A percentile compares a stretch with the other conserved stretches of the same genome.
Evolutionary conservation across 805 yeast genomes (phyloP).

Genomic region (Schwanniomyces vanrijiae): DNA sequence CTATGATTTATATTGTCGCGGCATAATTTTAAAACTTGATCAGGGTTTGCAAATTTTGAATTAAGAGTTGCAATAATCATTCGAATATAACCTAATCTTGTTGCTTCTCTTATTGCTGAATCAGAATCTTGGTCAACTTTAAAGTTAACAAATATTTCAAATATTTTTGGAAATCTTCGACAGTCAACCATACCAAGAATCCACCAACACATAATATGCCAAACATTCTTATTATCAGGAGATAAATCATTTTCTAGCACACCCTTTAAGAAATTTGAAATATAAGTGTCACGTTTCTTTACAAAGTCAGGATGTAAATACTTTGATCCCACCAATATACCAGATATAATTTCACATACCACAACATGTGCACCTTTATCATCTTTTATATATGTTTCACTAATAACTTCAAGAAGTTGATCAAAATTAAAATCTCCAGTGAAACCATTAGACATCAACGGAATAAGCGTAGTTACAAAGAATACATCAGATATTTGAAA

Average conservation of each 20-base stretch:
- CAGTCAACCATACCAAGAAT: conserved; percentile 62
- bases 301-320: conserved; percentile 35
- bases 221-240: conserved; percentile 70
- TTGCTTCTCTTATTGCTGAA: conserved; percentile 64
- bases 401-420: conserved; percentile 54
- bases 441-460: conserved; percentile 46
- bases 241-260: conserved; percentile 61
- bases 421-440: conserved; percentile 43
- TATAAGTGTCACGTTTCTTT: conserved; percentile 43
- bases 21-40: conserved; percentile 40
- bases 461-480: conserved; percentile 50
- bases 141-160: conserved; percentile 45
- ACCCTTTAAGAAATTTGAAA: conserved; percentile 42
- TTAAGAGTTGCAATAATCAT: conserved; percentile 49
- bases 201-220: conserved; percentile 81
- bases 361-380: conserved; percentile 79
- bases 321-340: conserved; percentile 54
- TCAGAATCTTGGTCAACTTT: conserved; percentile 50
- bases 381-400: conserved; percentile 53
- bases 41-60: conserved; percentile 57
- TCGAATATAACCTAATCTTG: conserved; percentile 57
- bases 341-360: conserved; percentile 67
- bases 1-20: conserved; percentile 59
- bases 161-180: conserved; percentile 61
- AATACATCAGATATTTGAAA: conserved; percentile 68